Base-by-base conservation (phyloP, 2,329 filamentous ascomycete species). In the Clonostachys sp. region DNA sequence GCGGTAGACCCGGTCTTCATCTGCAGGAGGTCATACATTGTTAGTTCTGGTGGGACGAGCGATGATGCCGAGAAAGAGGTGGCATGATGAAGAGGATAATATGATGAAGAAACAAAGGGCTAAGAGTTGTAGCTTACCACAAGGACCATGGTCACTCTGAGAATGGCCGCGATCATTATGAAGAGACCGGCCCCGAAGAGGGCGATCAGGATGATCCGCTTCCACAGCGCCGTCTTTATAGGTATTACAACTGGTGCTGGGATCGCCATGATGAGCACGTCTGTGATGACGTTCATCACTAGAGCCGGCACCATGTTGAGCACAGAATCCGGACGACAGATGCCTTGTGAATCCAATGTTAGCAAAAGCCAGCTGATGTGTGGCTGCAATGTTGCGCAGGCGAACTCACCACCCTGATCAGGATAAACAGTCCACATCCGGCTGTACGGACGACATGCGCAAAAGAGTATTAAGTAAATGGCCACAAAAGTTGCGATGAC, bases 361-460 rank as follows among this genome's bases (percentile, higher is more conserved):
- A 30, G 24, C 9, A 30, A 30, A 8, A 30, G 24, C 24, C 24
- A 30, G 24, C 24, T 30, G 24, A 30, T 30, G 24, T 30, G 24
- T 10, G 3, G 10, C 3, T 9, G 4, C 10, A 30, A 4, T 30
- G 24, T 10, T 30, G 24, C 24, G 24, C 9, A 6, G 24, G 24
- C 24, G 9, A 30, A 30, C 61, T 45, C 51, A 67, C 65, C 50
- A 50, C 65, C 65, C 45, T 63, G 64, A 35, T 67, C 61, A 8
- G 64, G 62, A 41, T 57, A 56, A 9, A 66, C 55, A 42, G 60
- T 57, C 63, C 64, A 68, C 43, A 65, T 53, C 18, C 56, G 57
- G 13, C 55, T 51, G 36, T 65, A 62, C 7, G 65, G 65, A 6
- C 59, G 58, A 47, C 65, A 68, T 30, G 57, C 59, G 7, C 57